Conservation (phyloP, 2,329 filamentous ascomycete genomes). For the Exophiala aquamarina region DNA sequence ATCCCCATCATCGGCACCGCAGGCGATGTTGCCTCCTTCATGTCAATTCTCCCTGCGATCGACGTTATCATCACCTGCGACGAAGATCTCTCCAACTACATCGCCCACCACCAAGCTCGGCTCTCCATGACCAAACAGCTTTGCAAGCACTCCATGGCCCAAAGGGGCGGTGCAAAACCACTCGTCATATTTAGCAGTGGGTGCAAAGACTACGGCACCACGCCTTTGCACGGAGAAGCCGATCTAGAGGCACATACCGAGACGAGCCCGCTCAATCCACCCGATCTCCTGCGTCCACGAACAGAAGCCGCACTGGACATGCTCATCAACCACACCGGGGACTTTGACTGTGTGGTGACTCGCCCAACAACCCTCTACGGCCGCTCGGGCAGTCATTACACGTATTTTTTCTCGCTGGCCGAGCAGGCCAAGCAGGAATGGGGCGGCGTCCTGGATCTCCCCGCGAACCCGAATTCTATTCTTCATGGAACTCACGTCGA, state of each 20-base stretch:
- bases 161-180: slow-evolving; percentile 37
- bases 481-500: slow-evolving; percentile 52
- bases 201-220: slow-evolving; percentile 52
- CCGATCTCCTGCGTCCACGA: slow-evolving; percentile 33
- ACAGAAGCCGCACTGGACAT: slow-evolving; percentile 35
- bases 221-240: slow-evolving; percentile 33
- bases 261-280: slow-evolving; percentile 38
- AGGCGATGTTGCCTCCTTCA: slow-evolving; percentile 5
- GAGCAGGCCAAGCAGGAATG: slow-evolving; percentile 12
- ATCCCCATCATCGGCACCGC: slow-evolving; percentile 18
- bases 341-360: slow-evolving; percentile 47
- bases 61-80: slow-evolving; percentile 47
- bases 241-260: slow-evolving; percentile 46
- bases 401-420: slow-evolving; percentile 38
- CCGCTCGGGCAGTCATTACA: slow-evolving; percentile 47
- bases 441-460: slow-evolving; percentile 32
- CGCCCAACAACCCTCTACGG: slow-evolving; percentile 52
- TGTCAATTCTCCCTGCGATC: slow-evolving; percentile 26
- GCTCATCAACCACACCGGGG: slow-evolving; percentile 36
- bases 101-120: slow-evolving; percentile 40
- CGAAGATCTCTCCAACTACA: slow-evolving; percentile 43
- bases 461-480: slow-evolving; percentile 39
- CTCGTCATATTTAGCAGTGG: slow-evolving; percentile 50
- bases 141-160: slow-evolving; percentile 23
- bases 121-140: slow-evolving; percentile 37